Conservation (phyloP, 1,284 basidiomycete species). For the Trametes versicolor region DNA sequence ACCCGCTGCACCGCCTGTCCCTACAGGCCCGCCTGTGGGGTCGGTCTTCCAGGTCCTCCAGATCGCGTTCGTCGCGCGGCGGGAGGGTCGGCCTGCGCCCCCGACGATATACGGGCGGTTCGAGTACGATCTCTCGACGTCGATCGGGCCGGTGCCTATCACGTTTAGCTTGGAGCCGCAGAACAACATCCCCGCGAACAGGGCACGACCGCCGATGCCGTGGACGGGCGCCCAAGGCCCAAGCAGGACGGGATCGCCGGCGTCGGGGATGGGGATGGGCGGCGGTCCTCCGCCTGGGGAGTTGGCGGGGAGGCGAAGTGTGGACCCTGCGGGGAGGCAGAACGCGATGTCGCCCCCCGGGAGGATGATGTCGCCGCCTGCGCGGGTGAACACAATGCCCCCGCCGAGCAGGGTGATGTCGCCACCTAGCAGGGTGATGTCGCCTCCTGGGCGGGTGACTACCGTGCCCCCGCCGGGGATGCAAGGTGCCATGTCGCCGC, state of each 20-base stretch:
- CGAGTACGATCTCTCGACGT: slow-evolving; percentile 59
- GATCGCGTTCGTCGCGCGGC: slow-evolving; percentile 40
- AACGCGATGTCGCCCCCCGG: slow-evolving; percentile 22
- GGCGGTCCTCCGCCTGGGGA: background rate
- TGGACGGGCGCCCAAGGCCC: slow-evolving; percentile 36
- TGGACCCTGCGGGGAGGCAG: slow-evolving; percentile 22
- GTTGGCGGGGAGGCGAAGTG: slow-evolving; percentile 18
- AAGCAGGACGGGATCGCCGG: slow-evolving; percentile 26
- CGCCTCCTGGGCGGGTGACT: background rate
- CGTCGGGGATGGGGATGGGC: slow-evolving; percentile 18
- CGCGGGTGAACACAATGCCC: slow-evolving; percentile 1
- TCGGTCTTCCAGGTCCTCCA: slow-evolving; percentile 47
- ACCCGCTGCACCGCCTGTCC: slow-evolving; percentile 25
- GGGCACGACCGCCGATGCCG: slow-evolving; percentile 30
- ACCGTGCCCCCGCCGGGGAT: slow-evolving; percentile 1
- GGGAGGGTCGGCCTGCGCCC: slow-evolving; percentile 39
- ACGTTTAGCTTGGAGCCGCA: slow-evolving; percentile 69
- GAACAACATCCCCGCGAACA: slow-evolving; percentile 46
- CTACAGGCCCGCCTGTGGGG: slow-evolving; percentile 34
- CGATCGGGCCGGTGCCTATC: slow-evolving; percentile 72
- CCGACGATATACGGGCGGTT: slow-evolving; percentile 73
- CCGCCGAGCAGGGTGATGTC: background rate
- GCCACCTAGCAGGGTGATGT: background rate
- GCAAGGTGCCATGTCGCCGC: slow-evolving; percentile 14
- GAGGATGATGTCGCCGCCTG: slow-evolving; percentile 6